Evolutionary conservation across 108 stramenopile genomes (phyloP).

Genomic region (Cylindrotheca fusiformis): DNA sequence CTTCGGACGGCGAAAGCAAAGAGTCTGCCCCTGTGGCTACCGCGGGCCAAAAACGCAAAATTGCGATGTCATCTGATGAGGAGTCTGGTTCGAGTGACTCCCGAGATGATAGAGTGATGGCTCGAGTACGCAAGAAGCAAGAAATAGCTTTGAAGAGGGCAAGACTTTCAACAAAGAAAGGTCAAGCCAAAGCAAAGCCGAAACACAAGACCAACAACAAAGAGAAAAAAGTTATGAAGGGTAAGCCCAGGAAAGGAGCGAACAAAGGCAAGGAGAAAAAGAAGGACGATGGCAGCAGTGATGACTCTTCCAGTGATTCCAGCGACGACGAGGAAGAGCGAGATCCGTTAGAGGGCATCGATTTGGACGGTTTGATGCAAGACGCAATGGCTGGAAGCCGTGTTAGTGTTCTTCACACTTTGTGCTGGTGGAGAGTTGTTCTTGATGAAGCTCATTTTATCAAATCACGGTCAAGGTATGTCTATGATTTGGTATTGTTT

Average conservation of each 20-base stretch:
- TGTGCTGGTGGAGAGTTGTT: slow-evolving; percentile 94
- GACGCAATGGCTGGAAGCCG: slow-evolving; percentile 79
- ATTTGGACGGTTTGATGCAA: slow-evolving; percentile 31
- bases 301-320: slow-evolving; percentile 27
- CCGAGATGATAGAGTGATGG: slow-evolving; percentile 10
- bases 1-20: slow-evolving; percentile 16
- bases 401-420: slow-evolving; percentile 73
- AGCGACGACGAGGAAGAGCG: slow-evolving; percentile 7
- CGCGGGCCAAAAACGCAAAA: background rate
- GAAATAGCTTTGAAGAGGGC: slow-evolving; percentile 45
- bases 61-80: slow-evolving; percentile 9
- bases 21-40: background rate
- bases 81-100: slow-evolving; percentile 31
- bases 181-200: slow-evolving; percentile 41
- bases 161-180: background rate
- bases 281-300: slow-evolving; percentile 32
- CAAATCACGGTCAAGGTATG: slow-evolving; percentile 55
- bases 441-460: slow-evolving; percentile 95
- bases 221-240: slow-evolving; percentile 21
- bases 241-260: slow-evolving; percentile 22
- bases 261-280: slow-evolving; percentile 37
- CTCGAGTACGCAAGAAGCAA: slow-evolving; percentile 29
- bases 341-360: slow-evolving; percentile 41
- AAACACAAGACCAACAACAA: slow-evolving; percentile 30
- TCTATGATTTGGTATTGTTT: background rate